Base-by-base conservation (phyloP, 2,329 filamentous ascomycete species). In the Aspergillus flavus region DNA sequence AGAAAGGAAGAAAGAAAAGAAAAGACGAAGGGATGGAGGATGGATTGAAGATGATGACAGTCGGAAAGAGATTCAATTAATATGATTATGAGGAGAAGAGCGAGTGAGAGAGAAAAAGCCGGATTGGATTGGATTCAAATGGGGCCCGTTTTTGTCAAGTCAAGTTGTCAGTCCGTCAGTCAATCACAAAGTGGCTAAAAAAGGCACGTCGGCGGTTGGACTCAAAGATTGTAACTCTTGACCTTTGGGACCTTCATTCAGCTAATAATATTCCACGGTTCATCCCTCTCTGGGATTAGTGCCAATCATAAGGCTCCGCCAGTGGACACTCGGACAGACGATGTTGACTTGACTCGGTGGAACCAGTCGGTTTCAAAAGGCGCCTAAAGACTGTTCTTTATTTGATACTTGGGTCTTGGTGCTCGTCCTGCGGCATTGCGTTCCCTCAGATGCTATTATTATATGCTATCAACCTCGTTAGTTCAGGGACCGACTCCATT, bases 301-400 rank as follows among this genome's bases (percentile, higher is more conserved):
- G 53, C 53, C 59, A 61, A 61, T 61, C 58, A 59, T 50, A 59
- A 53, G 58, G 58, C 48, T 54, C 53, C 50, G 52, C n/a, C 21
- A 39, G 52, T 55, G 52, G 52, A 55, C 52, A 55, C 52, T 55
- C 26, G 16, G 43, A 57, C 52, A 19, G 32, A 21, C 14, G 54
- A 43, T 26, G 52, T 34, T 55, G 32, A 55, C 19, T 39, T 55
- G 32, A 48, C n/a, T 58, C 57, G 63, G 65, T 68, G 66, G 66
- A 63, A 59, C 66, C 66, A 50, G 56, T 41, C 39, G 59, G 65
- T 68, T 68, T 68, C 67, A 66, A 68, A 69, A 64, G 64, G 67
- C 67, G 65, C 65, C 59, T 58, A 59, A 39, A 60, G 23, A 59
- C 34, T n/a, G 45, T 58, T 56, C 52, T 56, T 57, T 55, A 59